phyloP scores from a whole-genome alignment of 345 rosid species.

The Jatropha curcas region DNA sequence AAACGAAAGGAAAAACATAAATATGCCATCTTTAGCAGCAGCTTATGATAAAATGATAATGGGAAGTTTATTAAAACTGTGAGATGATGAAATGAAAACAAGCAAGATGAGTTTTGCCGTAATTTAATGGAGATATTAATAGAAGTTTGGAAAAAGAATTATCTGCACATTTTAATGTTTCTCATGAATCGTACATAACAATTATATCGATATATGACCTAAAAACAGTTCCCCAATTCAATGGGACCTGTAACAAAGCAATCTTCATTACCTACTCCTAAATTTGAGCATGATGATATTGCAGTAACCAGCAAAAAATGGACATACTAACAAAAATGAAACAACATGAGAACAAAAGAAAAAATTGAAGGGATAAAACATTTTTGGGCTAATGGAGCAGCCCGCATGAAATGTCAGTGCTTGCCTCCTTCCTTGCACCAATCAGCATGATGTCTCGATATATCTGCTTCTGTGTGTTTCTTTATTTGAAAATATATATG shows the following conservation, averaged over 20 bases:
- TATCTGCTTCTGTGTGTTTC: conserved; percentile 26
- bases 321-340: conserved; percentile 30
- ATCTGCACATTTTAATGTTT: conserved; percentile 55
- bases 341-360: conserved; percentile 6
- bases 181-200: conserved; percentile 41
- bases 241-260: conserved; percentile 50
- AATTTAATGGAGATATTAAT: not conserved
- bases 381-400: conserved; percentile 26
- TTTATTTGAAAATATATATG: conserved; percentile 34
- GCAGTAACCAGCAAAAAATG: conserved; percentile 17
- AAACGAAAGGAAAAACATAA: too few relatives aligned
- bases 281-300: conserved; percentile 33
- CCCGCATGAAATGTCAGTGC: conserved; percentile 24
- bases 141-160: conserved; percentile 25
- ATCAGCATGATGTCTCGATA: conserved; percentile 18
- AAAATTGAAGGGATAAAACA: conserved; percentile 12
- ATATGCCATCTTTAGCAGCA: too few relatives aligned
- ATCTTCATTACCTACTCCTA: conserved; percentile 52
- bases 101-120: not conserved
- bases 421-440: conserved; percentile 36
- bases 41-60: too few relatives aligned
- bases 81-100: not conserved
- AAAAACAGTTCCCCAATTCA: conserved; percentile 41
- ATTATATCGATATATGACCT: conserved; percentile 40
- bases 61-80: too few relatives aligned